Evolutionary conservation across 225 moss, liverwort and hornwort genomes (phyloP), one percentile per base, ranked within the genome.

Genomic region (Rhytidiadelphus loreus): DNA sequence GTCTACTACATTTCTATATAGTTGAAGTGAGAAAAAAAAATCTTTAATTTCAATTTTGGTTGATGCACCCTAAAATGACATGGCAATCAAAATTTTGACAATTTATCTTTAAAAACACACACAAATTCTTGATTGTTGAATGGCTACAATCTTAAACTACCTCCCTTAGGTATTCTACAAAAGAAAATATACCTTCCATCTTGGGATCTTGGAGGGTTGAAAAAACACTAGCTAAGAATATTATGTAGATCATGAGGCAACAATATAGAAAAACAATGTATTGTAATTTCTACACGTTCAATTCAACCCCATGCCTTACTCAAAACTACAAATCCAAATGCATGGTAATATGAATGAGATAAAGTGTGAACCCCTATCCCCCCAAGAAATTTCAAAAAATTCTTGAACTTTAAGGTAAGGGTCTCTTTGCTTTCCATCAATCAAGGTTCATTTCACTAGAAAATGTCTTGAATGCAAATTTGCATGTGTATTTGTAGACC

Each of bases 291-390:
- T 43, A 16, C 1, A 8, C 0, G 3, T 43, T 43, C 43, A 69
- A 13, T n/a, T 68, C 69, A 71, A 16, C 2, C 2, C 0, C 9
- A 16, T 28, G 3, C 5, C 28, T 28, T 28, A 28, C 3, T 43
- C 9, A 4, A 43, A 71, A 43, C 9, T 43, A 16, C 71, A 71
- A 71, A 71, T 16, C 0, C 29, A 46, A 18, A 19, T 46, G 18
- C 2, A 46, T 18, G 4, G 46, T 30, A 46, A 29, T 0, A 73
- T 0, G 6, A 72, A 29, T 0, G 0, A 30, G 6, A 5, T 44
- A 18, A 73, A 46, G 11, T 5, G 2, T 46, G 4, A 46, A 29
- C 6, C 0, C 0, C 11, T 1, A 17, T n/a, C n/a, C n/a, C n/a
- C n/a, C n/a, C n/a, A n/a, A 10, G 2, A 44, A 29, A 46, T 43